Evolutionary conservation across 345 rosid genomes (phyloP).

Genomic region (Citrus sinensis): DVS_A1.0 CM039169.1:16944001-16944500

Average conservation of each 20-base stretch:
- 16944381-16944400: background rate
- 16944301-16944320: background rate
- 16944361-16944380: background rate
- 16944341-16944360: background rate
- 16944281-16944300: background rate
- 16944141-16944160: no score
- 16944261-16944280: background rate
- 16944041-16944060: background rate
- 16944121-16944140: no score
- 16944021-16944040: background rate
- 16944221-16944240: background rate
- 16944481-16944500: background rate
- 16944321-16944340: background rate
- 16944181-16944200: background rate
- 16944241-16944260: background rate
- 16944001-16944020: background rate
- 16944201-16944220: background rate
- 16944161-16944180: no score
- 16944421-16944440: background rate
- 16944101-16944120: background rate
- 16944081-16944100: background rate
- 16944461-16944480: background rate
- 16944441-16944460: background rate
- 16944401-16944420: background rate
- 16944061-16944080: background rate